Conservation (phyloP, 1,139 yeast species). For the Candida dubliniensis region DNA sequence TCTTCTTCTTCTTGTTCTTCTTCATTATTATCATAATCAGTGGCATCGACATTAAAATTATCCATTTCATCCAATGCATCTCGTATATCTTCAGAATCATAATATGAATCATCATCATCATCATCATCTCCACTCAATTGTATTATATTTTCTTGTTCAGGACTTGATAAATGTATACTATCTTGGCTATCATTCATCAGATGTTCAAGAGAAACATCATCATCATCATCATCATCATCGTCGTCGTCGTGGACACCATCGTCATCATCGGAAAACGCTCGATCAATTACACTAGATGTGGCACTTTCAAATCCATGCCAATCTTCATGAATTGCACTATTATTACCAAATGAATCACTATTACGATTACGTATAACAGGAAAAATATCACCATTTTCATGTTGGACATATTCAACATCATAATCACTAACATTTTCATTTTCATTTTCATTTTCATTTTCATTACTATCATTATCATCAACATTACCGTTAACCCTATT, state of each 20-base stretch:
- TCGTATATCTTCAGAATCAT: slow-evolving; percentile 18
- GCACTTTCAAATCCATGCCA: slow-evolving; percentile 17
- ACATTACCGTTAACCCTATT: too few species aligned
- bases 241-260: slow-evolving; percentile 15
- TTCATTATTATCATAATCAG: too few species aligned
- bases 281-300: slow-evolving; percentile 6
- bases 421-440: slow-evolving; percentile 1
- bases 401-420: slow-evolving; percentile 8
- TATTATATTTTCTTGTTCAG: slow-evolving; percentile 1
- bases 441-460: background rate
- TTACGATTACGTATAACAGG: too few species aligned
- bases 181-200: background rate
- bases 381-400: too few species aligned
- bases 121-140: slow-evolving; percentile 8
- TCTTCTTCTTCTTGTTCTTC: background rate
- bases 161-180: background rate
- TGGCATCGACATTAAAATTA: slow-evolving; percentile 1
- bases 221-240: slow-evolving; percentile 8
- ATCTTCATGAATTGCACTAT: slow-evolving; percentile 6
- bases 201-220: background rate
- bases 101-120: slow-evolving; percentile 8
- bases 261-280: slow-evolving; percentile 2
- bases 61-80: slow-evolving; percentile 18
- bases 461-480: slow-evolving; percentile 1
- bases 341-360: too few species aligned